These are phyloP conservation scores for Penicillium sp. DNA, from an alignment of 2,329 filamentous ascomycete species.

Conservation along the genomic window DNA sequence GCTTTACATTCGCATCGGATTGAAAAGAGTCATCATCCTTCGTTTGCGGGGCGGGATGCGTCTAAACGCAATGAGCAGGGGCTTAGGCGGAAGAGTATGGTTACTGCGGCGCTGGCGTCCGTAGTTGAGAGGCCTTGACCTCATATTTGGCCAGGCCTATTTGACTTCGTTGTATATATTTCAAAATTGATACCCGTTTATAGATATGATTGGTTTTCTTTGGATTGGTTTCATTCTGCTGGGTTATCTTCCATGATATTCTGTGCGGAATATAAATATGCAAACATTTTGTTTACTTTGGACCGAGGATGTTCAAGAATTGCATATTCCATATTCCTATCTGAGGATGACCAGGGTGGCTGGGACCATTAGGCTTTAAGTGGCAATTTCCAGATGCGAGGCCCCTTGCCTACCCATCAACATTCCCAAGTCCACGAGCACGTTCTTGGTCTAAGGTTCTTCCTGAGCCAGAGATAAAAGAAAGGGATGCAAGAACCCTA, in stretches of 20 bases:
- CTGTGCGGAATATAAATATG: not conserved
- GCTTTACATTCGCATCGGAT: slow-evolving; percentile 30
- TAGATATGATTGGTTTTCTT: not conserved
- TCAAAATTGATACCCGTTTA: slow-evolving; percentile 19
- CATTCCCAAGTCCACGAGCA: not conserved
- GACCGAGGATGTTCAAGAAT: not conserved
- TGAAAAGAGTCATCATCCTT: slow-evolving; percentile 33
- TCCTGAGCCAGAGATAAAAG: not conserved
- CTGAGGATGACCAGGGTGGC: not conserved
- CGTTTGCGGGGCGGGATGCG: slow-evolving; percentile 22
- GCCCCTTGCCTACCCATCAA: not conserved
- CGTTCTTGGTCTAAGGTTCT: not conserved
- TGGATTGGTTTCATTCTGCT: too few species aligned
- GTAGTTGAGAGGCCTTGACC: slow-evolving; percentile 27
- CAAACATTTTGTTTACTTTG: not conserved
- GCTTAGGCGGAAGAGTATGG: slow-evolving; percentile 38
- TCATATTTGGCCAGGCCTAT: not conserved
- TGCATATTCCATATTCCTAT: not conserved
- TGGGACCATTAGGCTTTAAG: not conserved
- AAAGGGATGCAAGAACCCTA: not conserved
- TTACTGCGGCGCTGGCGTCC: slow-evolving; percentile 40
- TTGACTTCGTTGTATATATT: slow-evolving; percentile 18
- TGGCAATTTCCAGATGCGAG: not conserved
- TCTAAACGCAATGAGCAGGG: slow-evolving; percentile 39
- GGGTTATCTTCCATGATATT: accelerated